Percentiles rank a stretch among this genome's conserved stretches.
Evolutionary conservation across 352 stramenopile genomes (phyloP).

Genomic region (Phytophthora cactorum): DNA sequence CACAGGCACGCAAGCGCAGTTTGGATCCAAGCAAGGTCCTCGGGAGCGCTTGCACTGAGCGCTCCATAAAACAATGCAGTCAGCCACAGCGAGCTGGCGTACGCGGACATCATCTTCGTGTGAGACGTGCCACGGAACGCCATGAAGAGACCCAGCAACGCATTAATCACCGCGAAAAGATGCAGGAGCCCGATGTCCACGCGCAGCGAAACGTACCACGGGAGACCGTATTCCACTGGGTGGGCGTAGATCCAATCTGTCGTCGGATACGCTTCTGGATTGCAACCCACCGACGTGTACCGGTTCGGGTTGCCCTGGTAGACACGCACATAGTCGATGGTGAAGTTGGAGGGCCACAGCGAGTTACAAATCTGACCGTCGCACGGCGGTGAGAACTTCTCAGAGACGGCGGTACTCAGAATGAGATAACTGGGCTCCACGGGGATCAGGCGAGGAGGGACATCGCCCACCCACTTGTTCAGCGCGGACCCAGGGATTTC

Average conservation of each 20-base stretch:
- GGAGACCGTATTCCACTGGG: slow-evolving; percentile 81
- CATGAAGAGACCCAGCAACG: slow-evolving; percentile 58
- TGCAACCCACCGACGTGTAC: slow-evolving; percentile 94
- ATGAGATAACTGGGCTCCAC: slow-evolving; percentile 98
- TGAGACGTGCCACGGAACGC: slow-evolving; percentile 62
- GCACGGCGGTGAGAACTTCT: slow-evolving; percentile 94
- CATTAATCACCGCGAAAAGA: slow-evolving; percentile 69
- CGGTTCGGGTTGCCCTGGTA: slow-evolving; percentile 93
- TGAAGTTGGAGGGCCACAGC: slow-evolving; percentile 91
- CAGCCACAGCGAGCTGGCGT: slow-evolving; percentile 68
- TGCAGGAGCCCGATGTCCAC: slow-evolving; percentile 52
- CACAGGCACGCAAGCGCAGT: slow-evolving; percentile 69
- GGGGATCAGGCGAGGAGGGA: slow-evolving; percentile 89
- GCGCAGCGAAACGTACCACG: slow-evolving; percentile 80
- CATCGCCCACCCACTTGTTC: slow-evolving; percentile 72
- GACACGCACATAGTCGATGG: slow-evolving; percentile 95
- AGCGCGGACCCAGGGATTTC: slow-evolving; percentile 90
- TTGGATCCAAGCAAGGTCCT: slow-evolving; percentile 75
- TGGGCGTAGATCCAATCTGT: slow-evolving; percentile 92
- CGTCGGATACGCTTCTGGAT: slow-evolving; percentile 91
- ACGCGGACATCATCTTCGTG: slow-evolving; percentile 56
- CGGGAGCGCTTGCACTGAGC: slow-evolving; percentile 54
- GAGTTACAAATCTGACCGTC: slow-evolving; percentile 94
- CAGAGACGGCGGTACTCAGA: slow-evolving; percentile 97
- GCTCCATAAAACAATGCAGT: slow-evolving; percentile 74